Base-by-base conservation (phyloP, 1,284 basidiomycete genomes). In the Fomitiporia mediterranea region DNA sequence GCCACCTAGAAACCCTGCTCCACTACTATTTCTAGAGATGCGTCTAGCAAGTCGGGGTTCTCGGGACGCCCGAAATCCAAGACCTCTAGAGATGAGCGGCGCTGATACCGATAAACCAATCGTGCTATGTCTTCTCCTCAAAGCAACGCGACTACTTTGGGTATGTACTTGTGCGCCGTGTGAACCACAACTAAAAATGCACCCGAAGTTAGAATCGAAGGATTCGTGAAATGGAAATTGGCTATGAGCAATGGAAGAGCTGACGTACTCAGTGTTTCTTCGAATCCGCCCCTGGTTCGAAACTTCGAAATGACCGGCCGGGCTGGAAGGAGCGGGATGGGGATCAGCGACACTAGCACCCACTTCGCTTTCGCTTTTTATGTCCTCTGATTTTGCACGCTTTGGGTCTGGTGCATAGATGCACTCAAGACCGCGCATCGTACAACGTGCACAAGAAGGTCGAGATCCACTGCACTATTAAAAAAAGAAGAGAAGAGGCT, bases 391-490 rank as follows among this genome's bases (percentile, higher is more conserved):
- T 15, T 30, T 51, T 19, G 38, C 19, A 3, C 34, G 38, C 28
- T 56, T 60, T 11, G 51, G n/a, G 40, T 74, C 71, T 21, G 66
- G 62, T 15, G 67, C 70, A 56, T 76, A 76, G 46, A 69, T 66
- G 63, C 74, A 76, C 19, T 60, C 38, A 61, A 71, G 70, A 9
- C 73, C 74, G n/a, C 72, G 71, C 17, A 67, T 61, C 3, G 66
- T 49, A 59, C 74, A 76, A 28, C 74, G 72, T 25, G 63, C 60
- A 64, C 75, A 77, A 1, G 70, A 60, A 3, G 74, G 74, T 15
- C 69, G 72, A 39, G 66, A 64, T 11, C 75, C 75, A 47, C 70
- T 73, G 66, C 75, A 77, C 75, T 77, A 56, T 21, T 13, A 13
- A n/a, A 4, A 37, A 15, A 32, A 5, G 35, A 30, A 23, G 11